These are phyloP conservation scores for Fusarium papillatum DNA, from an alignment of 2,329 filamentous ascomycete genomes.

Conservation along the genomic window DNA sequence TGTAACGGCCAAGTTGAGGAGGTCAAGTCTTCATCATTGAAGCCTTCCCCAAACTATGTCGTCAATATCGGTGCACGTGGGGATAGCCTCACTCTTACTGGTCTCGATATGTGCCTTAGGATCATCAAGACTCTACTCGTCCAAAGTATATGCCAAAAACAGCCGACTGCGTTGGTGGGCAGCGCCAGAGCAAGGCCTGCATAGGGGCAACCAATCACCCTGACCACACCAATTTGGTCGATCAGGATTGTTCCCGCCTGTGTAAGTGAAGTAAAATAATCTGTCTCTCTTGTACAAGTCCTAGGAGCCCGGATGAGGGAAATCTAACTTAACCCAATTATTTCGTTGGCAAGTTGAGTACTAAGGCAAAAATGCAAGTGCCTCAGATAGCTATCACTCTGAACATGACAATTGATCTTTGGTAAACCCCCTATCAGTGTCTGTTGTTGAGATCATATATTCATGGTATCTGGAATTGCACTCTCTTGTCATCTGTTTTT, in stretches of 20 bases:
- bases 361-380: not conserved
- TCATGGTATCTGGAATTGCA: not conserved
- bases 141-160: not conserved
- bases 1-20: not conserved
- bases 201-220: not conserved
- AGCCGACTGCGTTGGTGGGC: not conserved
- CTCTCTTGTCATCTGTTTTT: not conserved
- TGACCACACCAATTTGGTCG: not conserved
- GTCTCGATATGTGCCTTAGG: not conserved
- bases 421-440: not conserved
- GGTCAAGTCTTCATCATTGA: not conserved
- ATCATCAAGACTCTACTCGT: not conserved
- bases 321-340: not conserved
- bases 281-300: not conserved
- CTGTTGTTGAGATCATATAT: not conserved
- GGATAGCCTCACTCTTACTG: not conserved
- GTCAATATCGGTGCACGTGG: not conserved
- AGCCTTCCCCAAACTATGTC: not conserved
- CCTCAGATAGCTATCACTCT: not conserved
- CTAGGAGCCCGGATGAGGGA: not conserved
- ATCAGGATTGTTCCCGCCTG: not conserved
- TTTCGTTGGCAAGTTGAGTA: not conserved
- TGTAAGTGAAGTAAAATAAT: not conserved
- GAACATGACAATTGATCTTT: not conserved
- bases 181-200: not conserved